phyloP scores from a whole-genome alignment of 176 grass and related monocot genomes.

The Sorghum bicolor region DNA sequence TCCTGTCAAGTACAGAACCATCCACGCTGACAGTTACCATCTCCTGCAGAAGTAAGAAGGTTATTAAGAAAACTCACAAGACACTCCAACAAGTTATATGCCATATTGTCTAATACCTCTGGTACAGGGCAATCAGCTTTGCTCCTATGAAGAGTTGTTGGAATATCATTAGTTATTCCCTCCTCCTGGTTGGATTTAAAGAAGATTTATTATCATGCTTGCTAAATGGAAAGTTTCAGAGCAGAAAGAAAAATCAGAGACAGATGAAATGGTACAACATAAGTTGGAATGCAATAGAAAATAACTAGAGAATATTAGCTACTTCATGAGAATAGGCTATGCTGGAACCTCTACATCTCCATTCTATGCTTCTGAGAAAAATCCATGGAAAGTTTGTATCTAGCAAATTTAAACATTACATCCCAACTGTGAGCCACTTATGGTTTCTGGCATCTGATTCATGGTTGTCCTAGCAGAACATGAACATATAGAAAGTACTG shows the following conservation, averaged over 20 bases:
- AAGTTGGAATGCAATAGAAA: not conserved
- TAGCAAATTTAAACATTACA: not conserved
- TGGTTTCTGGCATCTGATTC: not conserved
- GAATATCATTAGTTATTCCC: slow-evolving; percentile 85
- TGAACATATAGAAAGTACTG: not conserved
- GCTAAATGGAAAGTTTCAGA: not conserved
- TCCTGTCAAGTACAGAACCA: slow-evolving; percentile 91
- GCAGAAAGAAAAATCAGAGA: not conserved
- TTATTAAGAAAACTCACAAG: not conserved
- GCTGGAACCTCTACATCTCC: not conserved
- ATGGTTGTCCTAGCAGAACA: not conserved
- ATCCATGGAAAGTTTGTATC: not conserved
- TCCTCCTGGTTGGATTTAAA: slow-evolving; percentile 66
- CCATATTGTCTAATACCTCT: slow-evolving; percentile 43
- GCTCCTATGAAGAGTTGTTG: slow-evolving; percentile 95
- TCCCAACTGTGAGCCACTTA: not conserved
- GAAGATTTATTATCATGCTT: not conserved
- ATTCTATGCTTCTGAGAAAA: not conserved
- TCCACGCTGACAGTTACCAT: slow-evolving; percentile 94
- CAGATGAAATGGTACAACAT: not conserved
- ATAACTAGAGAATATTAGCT: not conserved
- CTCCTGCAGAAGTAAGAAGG: slow-evolving; percentile 62
- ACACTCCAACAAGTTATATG: not conserved
- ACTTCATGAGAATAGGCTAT: not conserved
- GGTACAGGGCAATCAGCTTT: slow-evolving; percentile 89